A percentile compares a stretch with the other conserved stretches of the same genome.
Evolutionary conservation across 768 basidiomycete genomes (phyloP).

Genomic region (Naganishia randhawae): DNA sequence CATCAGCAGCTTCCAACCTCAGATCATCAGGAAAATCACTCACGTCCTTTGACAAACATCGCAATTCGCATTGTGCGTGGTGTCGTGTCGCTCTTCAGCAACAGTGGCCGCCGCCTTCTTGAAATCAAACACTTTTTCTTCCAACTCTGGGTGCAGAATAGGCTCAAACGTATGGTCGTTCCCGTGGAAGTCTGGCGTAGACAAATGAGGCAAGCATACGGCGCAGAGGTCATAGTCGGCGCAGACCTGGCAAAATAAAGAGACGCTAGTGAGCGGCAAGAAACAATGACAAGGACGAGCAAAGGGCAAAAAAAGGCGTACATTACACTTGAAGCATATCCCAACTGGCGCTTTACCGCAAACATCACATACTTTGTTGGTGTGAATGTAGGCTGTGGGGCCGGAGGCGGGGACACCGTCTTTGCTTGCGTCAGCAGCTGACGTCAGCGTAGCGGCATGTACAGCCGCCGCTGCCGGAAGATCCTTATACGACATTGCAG

Average conservation of each 20-base stretch:
- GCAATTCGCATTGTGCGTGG: constrained; percentile 17
- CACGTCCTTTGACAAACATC: constrained; percentile 17
- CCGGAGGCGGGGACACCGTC: background rate
- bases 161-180: constrained; percentile 44
- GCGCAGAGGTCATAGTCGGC: constrained; percentile 48
- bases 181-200: constrained; percentile 41
- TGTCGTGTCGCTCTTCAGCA: background rate
- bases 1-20: background rate
- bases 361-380: constrained; percentile 17
- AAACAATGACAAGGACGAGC: too few relatives aligned
- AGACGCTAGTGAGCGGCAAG: too few relatives aligned
- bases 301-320: constrained; percentile 18
- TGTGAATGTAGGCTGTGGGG: constrained; percentile 1
- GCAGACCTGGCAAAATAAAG: constrained; percentile 35
- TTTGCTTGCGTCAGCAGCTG: too few relatives aligned
- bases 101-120: constrained; percentile 28
- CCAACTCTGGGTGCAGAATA: constrained; percentile 43
- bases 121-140: constrained; percentile 34
- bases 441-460: background rate
- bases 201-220: constrained; percentile 43
- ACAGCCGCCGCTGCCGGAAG: background rate
- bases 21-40: background rate
- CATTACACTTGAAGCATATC: constrained; percentile 48
- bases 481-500: background rate
- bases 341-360: constrained; percentile 27